Base-by-base conservation (phyloP, 495 filamentous ascomycete species). In the Aspergillus leporis region DNA sequence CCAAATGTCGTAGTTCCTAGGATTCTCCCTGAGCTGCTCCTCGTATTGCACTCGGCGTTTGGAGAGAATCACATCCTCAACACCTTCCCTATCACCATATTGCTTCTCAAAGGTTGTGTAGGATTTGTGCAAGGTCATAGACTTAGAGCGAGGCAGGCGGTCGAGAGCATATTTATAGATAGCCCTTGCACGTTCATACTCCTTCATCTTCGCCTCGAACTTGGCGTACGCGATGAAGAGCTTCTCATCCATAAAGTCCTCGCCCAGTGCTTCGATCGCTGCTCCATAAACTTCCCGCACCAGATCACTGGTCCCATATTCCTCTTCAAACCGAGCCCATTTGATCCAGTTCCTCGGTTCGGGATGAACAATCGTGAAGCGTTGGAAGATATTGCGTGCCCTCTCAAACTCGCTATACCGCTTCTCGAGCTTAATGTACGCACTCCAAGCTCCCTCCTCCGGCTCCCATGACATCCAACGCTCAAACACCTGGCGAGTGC, bases 51-150 rank as follows among this genome's bases (percentile, higher is more conserved):
- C 88, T 59, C 94, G 75, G 59, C 94, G 83, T 65, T 98, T 98
- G n/a, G 91, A 90, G 4, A 97, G 66, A 34, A 98, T 90, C 12
- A 98, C 94, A 65, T 97, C 90, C 66, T 98, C 95, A 5, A 98
- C 91, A 14, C 95, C 94, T 66, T 96, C 90, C 31, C 84, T 85
- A 69, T 98, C 93, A 58, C 94, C 94, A 66, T 90, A 98, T 66
- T 98, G 94, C 78, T 98, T 98, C 72, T 98, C 95, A 62, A 98
- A 98, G 0, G 89, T 93, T 0, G 95, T 98, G 71, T 97, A 98
- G 25, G 91, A 83, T 68, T 93, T 91, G 73, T 98, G 93, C 16
- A 98, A 79, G 4, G 76, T 76, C 71, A 90, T 85, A 4, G 94
- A 92, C 72, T 92, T 92, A 14, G 90, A 92, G 23, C 95, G 84